Evolutionary conservation across 176 grass and related monocot species (phyloP).

Genomic region (Cymbopogon citratus): DNA sequence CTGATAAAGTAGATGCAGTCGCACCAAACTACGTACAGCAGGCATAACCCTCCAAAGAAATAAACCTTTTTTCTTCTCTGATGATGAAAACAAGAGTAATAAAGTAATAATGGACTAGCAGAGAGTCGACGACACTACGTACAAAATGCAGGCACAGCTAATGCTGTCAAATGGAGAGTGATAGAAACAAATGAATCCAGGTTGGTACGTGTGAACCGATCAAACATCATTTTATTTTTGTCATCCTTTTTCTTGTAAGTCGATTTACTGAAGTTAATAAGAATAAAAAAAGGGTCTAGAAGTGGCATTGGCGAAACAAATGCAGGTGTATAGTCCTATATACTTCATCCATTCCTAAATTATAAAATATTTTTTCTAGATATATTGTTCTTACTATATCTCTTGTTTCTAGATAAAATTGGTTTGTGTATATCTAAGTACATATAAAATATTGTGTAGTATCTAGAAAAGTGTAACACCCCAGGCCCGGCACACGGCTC

Average conservation of each 20-base stretch:
- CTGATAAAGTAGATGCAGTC: neutral
- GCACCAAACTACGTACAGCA: neutral
- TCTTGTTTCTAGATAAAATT: too few species aligned
- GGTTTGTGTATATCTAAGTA: too few species aligned
- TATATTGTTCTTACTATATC: too few species aligned
- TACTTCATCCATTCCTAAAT: neutral
- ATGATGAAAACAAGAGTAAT: slow-evolving; percentile 1
- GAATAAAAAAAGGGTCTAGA: neutral
- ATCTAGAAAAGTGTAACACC: too few species aligned
- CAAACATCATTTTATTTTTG: too few species aligned
- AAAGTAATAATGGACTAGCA: neutral
- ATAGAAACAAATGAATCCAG: neutral
- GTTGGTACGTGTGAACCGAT: too few species aligned
- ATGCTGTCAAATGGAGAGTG: neutral
- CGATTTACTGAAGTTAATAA: neutral
- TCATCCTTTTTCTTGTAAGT: neutral
- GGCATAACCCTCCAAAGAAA: neutral
- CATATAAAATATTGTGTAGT: too few species aligned
- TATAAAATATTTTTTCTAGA: neutral
- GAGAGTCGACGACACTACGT: neutral
- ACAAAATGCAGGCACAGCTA: neutral
- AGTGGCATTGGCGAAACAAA: neutral
- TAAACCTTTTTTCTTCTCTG: neutral
- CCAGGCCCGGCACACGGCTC: too few species aligned
- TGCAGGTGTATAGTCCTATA: neutral